Evolutionary conservation across 305 asterid species (phyloP), one percentile per base, ranked within the genome.

Genomic region (Fraxinus ornus): DNA sequence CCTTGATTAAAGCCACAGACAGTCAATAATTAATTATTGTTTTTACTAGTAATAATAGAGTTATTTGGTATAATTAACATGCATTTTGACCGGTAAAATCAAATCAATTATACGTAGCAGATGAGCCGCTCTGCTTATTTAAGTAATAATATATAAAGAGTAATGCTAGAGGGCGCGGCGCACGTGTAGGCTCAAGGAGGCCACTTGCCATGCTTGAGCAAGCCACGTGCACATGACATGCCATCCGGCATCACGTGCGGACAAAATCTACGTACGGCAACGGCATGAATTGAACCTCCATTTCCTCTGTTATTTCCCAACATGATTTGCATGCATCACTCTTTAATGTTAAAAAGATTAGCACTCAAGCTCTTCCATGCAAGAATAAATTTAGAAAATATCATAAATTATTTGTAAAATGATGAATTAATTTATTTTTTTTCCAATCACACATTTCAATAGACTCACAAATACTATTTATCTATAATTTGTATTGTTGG

Each of bases 191-290:
- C 79, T 15, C 41, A 83, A 39, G 90, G 77, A 21, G 2, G 80
- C 76, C 89, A 90, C 87, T 88, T 78, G 86, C 87, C 81, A 19
- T 0, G 33, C 76, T 32, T 3, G 41, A 35, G 85, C 49, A 37
- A 75, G 41, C 5, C 90, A 85, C 85, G 41, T 77, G 77, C 86
- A 80, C 85, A 87, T 86, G 87, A 12, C 84, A 73, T 68, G 44
- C 52, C 71, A 57, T 39, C 62, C 71, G 4, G 8, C 77, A 66
- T 76, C 79, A 81, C 82, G 81, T 85, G 80, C 81, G 79, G 87
- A 36, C 76, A 35, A 74, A 73, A 39, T 41, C 75, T 32, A 76
- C 35, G 68, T 7, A 41, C 84, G 89, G 85, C 89, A 33, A 28
- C 30, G 33, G 33, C 33, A 30, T 88, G 90, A 75, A 84, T 24